phyloP scores from a whole-genome alignment of 768 basidiomycete species.

The Asterophora lycoperdoides region DNA sequence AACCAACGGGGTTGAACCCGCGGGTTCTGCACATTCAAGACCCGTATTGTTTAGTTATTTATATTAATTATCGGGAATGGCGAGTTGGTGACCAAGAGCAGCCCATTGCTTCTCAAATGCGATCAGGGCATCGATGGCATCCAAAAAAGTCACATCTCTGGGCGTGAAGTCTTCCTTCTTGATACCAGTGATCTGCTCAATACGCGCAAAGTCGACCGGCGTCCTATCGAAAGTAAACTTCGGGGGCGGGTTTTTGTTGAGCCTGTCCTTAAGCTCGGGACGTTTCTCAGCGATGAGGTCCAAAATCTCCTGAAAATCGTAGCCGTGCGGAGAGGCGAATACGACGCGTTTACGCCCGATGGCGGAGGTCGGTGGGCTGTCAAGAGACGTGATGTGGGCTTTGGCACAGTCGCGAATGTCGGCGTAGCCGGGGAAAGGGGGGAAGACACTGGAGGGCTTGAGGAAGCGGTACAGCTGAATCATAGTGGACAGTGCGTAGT shows the following conservation, averaged over 20 bases:
- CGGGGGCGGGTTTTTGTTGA: slow-evolving; percentile 19
- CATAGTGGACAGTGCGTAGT: slow-evolving; percentile 24
- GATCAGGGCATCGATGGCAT: not conserved
- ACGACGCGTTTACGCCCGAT: slow-evolving; percentile 34
- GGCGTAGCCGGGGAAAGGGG: slow-evolving; percentile 18
- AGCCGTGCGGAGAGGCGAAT: slow-evolving; percentile 26
- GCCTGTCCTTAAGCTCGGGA: slow-evolving; percentile 26
- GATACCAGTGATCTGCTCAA: slow-evolving; percentile 31
- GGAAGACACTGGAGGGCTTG: slow-evolving; percentile 16
- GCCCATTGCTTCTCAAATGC: not conserved
- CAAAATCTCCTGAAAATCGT: slow-evolving; percentile 17
- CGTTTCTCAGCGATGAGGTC: slow-evolving; percentile 25
- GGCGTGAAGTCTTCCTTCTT: slow-evolving; percentile 23
- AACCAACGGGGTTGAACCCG: too few relatives aligned
- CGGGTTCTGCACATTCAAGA: too few relatives aligned
- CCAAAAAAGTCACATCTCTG: not conserved
- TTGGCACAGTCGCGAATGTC: slow-evolving; percentile 35
- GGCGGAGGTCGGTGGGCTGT: slow-evolving; percentile 19
- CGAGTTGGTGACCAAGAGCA: not conserved
- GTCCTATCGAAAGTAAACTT: slow-evolving; percentile 17
- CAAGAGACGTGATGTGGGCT: slow-evolving; percentile 30
- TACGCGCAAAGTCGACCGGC: slow-evolving; percentile 26
- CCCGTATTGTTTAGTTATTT: too few relatives aligned
- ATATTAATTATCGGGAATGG: too few relatives aligned
- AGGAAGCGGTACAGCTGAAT: slow-evolving; percentile 18